Evolutionary conservation across 257 asterid genomes (phyloP).

Genomic region (Solanum tarijense): DNA sequence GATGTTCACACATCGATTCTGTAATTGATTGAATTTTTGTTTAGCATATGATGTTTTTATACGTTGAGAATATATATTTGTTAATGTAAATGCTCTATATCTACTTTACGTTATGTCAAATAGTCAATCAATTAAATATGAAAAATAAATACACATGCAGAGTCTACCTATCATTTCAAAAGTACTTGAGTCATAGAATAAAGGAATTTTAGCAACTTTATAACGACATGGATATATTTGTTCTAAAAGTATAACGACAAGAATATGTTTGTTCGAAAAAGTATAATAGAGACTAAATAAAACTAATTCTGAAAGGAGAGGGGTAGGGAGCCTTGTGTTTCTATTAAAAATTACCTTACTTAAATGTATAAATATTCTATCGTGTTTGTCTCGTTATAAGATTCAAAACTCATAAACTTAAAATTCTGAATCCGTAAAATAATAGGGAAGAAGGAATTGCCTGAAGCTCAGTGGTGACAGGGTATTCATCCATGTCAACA

Average conservation of each 20-base stretch:
- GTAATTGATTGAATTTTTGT: background rate
- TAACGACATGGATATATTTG: background rate
- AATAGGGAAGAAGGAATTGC: background rate
- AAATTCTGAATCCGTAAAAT: background rate
- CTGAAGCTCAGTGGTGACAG: slow-evolving; percentile 21
- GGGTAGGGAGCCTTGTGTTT: too few species aligned
- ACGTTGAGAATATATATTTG: too few species aligned
- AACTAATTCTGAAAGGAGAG: too few species aligned
- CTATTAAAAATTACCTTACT: too few species aligned
- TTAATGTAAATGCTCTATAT: too few species aligned
- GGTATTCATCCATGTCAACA: slow-evolving; percentile 21
- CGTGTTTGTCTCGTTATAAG: background rate
- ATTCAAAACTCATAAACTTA: background rate
- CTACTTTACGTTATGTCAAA: too few species aligned
- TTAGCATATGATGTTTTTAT: background rate
- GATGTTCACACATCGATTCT: slow-evolving; percentile 32
- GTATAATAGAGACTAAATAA: too few species aligned
- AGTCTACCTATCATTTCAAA: background rate
- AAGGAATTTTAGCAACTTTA: background rate
- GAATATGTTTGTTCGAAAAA: too few species aligned
- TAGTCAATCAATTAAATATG: background rate
- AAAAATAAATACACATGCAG: background rate
- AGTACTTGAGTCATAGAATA: background rate
- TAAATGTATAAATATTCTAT: background rate
- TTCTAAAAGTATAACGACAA: background rate